phyloP scores from a whole-genome alignment of 306 rosid species.

The Vicia faba region DNA sequence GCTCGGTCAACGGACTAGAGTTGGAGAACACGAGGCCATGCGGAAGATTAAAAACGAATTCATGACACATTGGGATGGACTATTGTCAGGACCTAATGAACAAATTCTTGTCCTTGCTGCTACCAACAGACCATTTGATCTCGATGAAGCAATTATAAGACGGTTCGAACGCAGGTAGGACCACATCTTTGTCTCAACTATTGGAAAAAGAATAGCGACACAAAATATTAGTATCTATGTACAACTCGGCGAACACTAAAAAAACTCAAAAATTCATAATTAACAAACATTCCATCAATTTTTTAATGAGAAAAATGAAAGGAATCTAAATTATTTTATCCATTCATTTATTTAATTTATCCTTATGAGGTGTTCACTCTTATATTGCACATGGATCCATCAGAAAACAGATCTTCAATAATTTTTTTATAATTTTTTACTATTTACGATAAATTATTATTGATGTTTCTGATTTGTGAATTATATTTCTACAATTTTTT shows the following conservation, averaged over 20 bases:
- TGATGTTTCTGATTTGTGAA: conserved; percentile 9
- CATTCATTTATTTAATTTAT: neutral
- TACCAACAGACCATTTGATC: conserved; percentile 88
- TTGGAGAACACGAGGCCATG: conserved; percentile 91
- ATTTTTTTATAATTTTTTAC: neutral
- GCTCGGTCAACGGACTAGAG: conserved; percentile 86
- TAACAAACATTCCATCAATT: conserved; percentile 19
- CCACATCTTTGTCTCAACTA: neutral
- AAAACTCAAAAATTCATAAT: conserved; percentile 18
- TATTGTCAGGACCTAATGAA: conserved; percentile 68
- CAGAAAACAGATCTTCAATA: conserved; percentile 10
- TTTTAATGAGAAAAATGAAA: conserved; percentile 1
- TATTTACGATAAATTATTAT: conserved; percentile 19
- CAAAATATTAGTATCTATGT: neutral
- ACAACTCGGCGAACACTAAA: neutral
- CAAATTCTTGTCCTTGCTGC: conserved; percentile 84
- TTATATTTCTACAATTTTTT: conserved; percentile 8
- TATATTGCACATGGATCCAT: conserved; percentile 9
- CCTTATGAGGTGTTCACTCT: conserved; percentile 16
- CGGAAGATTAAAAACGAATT: conserved; percentile 85
- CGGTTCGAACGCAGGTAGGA: conserved; percentile 78
- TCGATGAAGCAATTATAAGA: conserved; percentile 87
- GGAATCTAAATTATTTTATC: conserved; percentile 23
- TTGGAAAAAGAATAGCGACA: too few species aligned
- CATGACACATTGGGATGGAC: conserved; percentile 89